Conservation (phyloP, 768 basidiomycete species). For the Boletales sp. region DNA sequence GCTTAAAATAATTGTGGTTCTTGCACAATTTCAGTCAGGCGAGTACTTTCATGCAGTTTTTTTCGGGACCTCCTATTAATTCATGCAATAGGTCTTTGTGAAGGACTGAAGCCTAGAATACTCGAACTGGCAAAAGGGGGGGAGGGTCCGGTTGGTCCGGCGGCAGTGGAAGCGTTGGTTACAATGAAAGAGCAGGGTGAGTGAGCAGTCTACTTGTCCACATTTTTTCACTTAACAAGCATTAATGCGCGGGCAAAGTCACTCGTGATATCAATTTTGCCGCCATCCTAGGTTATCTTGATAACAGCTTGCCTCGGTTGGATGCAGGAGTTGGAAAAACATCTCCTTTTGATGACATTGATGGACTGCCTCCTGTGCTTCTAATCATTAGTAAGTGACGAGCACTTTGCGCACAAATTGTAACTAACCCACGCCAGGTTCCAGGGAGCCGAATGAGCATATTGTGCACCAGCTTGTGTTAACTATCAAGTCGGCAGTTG, state of each 20-base stretch:
- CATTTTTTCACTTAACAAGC: neutral
- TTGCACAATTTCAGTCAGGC: neutral
- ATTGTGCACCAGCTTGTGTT: neutral
- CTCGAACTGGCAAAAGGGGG: neutral
- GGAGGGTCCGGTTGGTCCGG: neutral
- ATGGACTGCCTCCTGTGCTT: neutral
- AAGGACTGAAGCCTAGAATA: neutral
- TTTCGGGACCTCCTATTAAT: neutral
- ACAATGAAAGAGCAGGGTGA: neutral
- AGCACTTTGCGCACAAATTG: no score
- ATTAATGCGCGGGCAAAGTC: neutral
- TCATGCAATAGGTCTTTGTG: neutral
- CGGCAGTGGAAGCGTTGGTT: slow-evolving; percentile 5
- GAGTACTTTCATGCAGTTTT: neutral
- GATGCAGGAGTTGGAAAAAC: neutral
- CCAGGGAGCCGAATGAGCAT: neutral
- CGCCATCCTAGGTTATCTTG: slow-evolving; percentile 4
- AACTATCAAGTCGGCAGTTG: neutral
- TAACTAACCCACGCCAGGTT: neutral
- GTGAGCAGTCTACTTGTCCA: neutral
- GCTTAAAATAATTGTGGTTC: slow-evolving; percentile 1
- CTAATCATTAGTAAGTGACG: neutral
- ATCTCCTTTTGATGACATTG: neutral
- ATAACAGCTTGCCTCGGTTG: neutral
- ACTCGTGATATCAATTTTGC: neutral